Percentiles rank a stretch among this genome's conserved stretches.
Conservation (phyloP, 2,329 filamentous ascomycete genomes). For the Daldinia eschscholtzii region DNA sequence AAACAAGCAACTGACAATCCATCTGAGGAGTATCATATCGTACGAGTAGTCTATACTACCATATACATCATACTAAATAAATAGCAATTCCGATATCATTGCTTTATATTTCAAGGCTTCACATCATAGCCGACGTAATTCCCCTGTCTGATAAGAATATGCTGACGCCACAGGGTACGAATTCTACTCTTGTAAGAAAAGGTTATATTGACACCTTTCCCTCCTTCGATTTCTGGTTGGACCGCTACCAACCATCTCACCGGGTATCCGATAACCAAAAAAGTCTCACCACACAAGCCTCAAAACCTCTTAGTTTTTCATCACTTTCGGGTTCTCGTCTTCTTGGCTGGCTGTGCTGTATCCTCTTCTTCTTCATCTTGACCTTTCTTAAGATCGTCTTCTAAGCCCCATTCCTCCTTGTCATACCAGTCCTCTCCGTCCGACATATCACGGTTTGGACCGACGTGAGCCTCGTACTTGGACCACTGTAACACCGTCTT, state of each 20-base stretch:
- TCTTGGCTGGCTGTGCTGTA: conserved; percentile 68
- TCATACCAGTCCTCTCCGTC: conserved; percentile 94
- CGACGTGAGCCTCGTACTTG: conserved; percentile 81
- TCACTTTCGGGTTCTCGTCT: conserved; percentile 69
- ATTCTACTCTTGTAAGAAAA: conserved; percentile 1
- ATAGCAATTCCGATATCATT: not conserved
- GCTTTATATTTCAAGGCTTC: not conserved
- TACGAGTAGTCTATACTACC: not conserved
- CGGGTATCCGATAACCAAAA: conserved; percentile 42
- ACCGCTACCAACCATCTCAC: conserved; percentile 10
- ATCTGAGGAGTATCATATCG: not conserved
- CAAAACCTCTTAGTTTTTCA: conserved; percentile 9
- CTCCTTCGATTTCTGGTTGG: conserved; percentile 3
- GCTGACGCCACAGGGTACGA: conserved; percentile 3
- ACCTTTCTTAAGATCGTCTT: conserved; percentile 82
- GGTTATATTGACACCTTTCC: conserved; percentile 1
- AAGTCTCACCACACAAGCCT: conserved; percentile 9
- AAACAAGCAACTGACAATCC: not conserved
- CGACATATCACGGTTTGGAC: conserved; percentile 78
- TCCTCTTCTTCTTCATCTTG: conserved; percentile 88
- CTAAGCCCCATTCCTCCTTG: conserved; percentile 80
- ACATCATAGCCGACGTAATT: not conserved
- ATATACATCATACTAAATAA: not conserved
- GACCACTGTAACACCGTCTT: conserved; percentile 79
- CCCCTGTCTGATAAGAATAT: not conserved